Base-by-base conservation (phyloP, 2,329 filamentous ascomycete species). In the Ophiocordyceps robertsii region DNA sequence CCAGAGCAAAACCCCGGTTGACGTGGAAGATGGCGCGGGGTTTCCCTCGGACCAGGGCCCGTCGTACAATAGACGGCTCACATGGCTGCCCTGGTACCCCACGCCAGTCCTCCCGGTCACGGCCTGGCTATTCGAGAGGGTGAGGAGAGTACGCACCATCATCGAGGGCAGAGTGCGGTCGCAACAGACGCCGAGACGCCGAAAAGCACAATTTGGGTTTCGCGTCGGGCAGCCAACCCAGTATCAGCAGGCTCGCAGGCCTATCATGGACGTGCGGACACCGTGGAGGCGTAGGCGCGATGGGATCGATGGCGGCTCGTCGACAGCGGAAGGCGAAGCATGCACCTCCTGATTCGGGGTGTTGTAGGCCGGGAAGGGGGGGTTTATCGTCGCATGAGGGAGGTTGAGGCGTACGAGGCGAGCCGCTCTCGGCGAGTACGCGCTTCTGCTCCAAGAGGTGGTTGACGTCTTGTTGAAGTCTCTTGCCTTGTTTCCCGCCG, bases 111-210 rank as follows among this genome's bases (percentile, higher is more conserved):
- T 13, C 12, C 6, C 31, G 12, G 12, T 32, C 31, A 6, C 12
- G n/a, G n/a, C 12, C 31, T 13, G 31, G 12, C 31, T 32, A 13
- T 13, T 13, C n/a, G 12, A 32, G n/a, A 32, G 12, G n/a, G 12
- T 13, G n/a, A 36, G 16, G 32, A 43, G 31, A 45, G 41, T 47
- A 69, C 68, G 56, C 59, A 70, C 68, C 68, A 70, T 70, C 66
- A 70, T 70, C 62, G 61, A 63, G 59, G 54, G 57, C 55, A 59
- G 51, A 53, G 52, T 51, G 47, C 51, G 51, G 56, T 58, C 63
- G 58, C 56, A 49, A 49, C 46, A 47, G 58, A 60, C 58, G 60
- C 61, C 54, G 55, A 49, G 54, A 53, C 55, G 53, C 58, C 56
- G 51, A 52, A 47, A 48, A 51, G 49, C 51, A 50, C 53, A 54